Percentiles rank a stretch among this genome's conserved stretches.
Evolutionary conservation across 23 red algal species (phyloP).

Genomic region (Gracilaria domingensis): DNA sequence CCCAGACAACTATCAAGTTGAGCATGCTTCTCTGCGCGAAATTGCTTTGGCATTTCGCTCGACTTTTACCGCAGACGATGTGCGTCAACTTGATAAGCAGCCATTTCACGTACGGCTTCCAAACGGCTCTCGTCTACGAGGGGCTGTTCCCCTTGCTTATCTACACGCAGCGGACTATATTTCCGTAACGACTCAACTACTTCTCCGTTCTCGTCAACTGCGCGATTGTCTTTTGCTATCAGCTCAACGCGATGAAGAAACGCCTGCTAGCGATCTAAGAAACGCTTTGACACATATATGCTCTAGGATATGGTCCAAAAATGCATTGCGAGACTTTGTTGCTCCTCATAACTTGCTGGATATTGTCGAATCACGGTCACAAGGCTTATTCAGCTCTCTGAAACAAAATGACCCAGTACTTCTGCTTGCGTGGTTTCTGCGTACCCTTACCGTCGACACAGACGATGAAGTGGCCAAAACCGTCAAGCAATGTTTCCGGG

Average conservation of each 20-base stretch:
- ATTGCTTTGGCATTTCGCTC: slow-evolving; percentile 53
- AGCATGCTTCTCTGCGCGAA: slow-evolving; percentile 34
- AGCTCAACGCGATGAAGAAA: slow-evolving; percentile 7
- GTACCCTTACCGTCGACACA: not conserved
- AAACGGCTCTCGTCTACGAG: slow-evolving; percentile 23
- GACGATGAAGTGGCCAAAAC: not conserved
- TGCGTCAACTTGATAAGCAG: slow-evolving; percentile 18
- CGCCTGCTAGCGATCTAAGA: not conserved
- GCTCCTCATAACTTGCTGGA: slow-evolving; percentile 63
- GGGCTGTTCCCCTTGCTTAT: slow-evolving; percentile 48
- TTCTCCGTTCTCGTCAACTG: slow-evolving; percentile 33
- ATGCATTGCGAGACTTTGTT: slow-evolving; percentile 56
- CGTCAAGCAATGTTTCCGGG: slow-evolving; percentile 17
- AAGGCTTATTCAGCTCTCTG: not conserved
- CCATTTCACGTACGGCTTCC: not conserved
- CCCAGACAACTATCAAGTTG: slow-evolving; percentile 63
- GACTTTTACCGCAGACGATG: slow-evolving; percentile 3
- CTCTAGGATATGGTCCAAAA: slow-evolving; percentile 43
- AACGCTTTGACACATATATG: slow-evolving; percentile 39
- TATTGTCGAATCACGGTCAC: slow-evolving; percentile 10
- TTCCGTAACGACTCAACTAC: slow-evolving; percentile 46
- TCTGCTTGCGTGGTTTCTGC: slow-evolving; percentile 64
- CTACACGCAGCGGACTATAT: slow-evolving; percentile 50
- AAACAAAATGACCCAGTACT: slow-evolving; percentile 54
- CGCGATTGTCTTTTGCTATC: slow-evolving; percentile 39